A percentile compares a stretch with the other conserved stretches of the same genome.
Conservation (phyloP, 2,329 filamentous ascomycete species). For the Aspergillus aculeatus region DNA sequence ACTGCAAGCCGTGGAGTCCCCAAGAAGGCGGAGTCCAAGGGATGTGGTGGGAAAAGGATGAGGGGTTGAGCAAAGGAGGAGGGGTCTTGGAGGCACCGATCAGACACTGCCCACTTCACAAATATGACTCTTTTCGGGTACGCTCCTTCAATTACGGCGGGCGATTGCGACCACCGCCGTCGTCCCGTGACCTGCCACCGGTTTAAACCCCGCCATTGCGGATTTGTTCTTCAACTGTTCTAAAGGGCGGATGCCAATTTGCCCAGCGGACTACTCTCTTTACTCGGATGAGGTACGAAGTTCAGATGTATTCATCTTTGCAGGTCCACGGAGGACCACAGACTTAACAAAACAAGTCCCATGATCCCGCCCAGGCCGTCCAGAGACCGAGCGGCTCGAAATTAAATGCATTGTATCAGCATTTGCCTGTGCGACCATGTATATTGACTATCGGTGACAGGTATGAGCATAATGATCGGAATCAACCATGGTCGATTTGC, state of each 20-base stretch:
- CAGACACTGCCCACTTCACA: conserved; percentile 28
- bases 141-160: conserved; percentile 25
- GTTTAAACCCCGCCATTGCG: conserved; percentile 18
- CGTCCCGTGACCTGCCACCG: conserved; percentile 19
- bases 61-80: conserved; percentile 2
- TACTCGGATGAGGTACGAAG: background rate
- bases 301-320: background rate
- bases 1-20: conserved; percentile 28
- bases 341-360: background rate
- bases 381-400: conserved; percentile 2
- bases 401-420: background rate
- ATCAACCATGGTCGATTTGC: background rate
- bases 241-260: no score
- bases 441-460: background rate
- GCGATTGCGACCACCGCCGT: conserved; percentile 22
- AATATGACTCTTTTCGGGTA: conserved; percentile 35
- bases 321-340: background rate
- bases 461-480: background rate
- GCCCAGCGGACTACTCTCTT: no score
- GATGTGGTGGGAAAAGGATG: conserved; percentile 1
- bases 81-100: conserved; percentile 14
- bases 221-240: background rate
- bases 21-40: conserved; percentile 19
- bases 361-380: conserved; percentile 3
- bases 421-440: background rate